Base-by-base conservation (phyloP, 1,284 basidiomycete genomes). In the Coniferiporia weirii region DNA sequence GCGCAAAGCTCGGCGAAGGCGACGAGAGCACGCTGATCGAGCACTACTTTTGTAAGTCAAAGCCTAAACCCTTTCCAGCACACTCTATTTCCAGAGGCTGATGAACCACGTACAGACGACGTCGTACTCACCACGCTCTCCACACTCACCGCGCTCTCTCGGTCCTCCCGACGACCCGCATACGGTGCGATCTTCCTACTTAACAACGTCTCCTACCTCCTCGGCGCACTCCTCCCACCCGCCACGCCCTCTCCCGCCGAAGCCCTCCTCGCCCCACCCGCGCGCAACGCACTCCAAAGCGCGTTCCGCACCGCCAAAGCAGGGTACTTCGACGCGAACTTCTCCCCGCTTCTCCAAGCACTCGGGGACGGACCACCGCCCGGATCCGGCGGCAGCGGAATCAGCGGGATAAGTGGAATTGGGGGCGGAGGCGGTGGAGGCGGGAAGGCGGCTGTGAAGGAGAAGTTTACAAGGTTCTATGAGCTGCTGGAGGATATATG, bases 301-400 rank as follows among this genome's bases (percentile, higher is more conserved):
- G 82, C 80, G 64, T 89, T 83, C 72, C 82, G 89, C 47, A 89
- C 83, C 0, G 85, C 89, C 48, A 90, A 90, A 70, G 87, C 89
- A 8, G 85, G 78, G 1, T 92, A 92, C 71, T 90, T 91, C 62
- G 88, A 91, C 61, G 77, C 85, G 19, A 91, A 90, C 70, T 89
- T 88, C 69, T 83, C 85, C 3, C 84, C 87, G 6, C 73, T 92
- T 46, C 81, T 91, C 75, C 85, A 87, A 65, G 73, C 82, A 3
- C 75, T 92, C 55, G 79, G 79, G 32, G 89, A 91, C 55, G 85
- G 87, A 64, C 82, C 81, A 61, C 85, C 84, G 59, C 83, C 82
- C 64, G 69, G 71, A 7, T 12, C 12, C 1, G 77, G 76, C 5
- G 69, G 75, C 17, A 66, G 64, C 10, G 70, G 27, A 5, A 27